Evolutionary conservation across 371 early-diverging fungal species (phyloP), one percentile per base, ranked within the genome.

Genomic region (Lichtheimia hyalospora): DNA sequence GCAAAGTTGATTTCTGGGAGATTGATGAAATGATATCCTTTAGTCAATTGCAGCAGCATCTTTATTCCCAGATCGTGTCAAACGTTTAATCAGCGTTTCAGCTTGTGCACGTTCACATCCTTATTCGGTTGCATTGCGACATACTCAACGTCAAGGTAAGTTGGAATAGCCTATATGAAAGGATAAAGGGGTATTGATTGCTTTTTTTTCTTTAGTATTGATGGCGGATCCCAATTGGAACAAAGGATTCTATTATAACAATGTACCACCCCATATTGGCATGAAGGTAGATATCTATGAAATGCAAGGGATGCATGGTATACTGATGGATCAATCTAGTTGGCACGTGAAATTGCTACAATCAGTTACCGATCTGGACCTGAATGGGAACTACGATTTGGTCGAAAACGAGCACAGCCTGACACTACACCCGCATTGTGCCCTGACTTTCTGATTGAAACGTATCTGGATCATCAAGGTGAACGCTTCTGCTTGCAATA

Each of bases 161-260:
- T 0, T 5, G n/a, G 48, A 43, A 14, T 40, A n/a, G 18, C 0
- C 2, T 27, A 2, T 12, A 51, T 3, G 7, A 46, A 14, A 20
- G 42, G 42, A 34, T 1, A 10, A 43, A 40, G 20, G 39, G 18
- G 5, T 43, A 28, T n/a, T 34, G 8, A 40, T 49, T 8, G 12
- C 5, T 39, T 8, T 6, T 7, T 28, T 63, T 27, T 40, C 14
- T n/a, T n/a, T 65, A 85, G 92, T 94, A 5, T 80, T 97, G 49
- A 95, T 96, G 96, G 74, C 91, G 0, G 97, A 97, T 73, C 96
- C 96, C 8, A 93, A 96, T 73, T 97, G 95, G 92, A 92, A 92
- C 68, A 88, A 91, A 65, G 97, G 97, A 0, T 88, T 87, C 58
- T 97, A 96, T 72, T 97, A 97, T 68, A 85, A 92, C 56, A 81